Conservation (phyloP, 805 yeast genomes). For the Kurtzmaniella fragi region DNA sequence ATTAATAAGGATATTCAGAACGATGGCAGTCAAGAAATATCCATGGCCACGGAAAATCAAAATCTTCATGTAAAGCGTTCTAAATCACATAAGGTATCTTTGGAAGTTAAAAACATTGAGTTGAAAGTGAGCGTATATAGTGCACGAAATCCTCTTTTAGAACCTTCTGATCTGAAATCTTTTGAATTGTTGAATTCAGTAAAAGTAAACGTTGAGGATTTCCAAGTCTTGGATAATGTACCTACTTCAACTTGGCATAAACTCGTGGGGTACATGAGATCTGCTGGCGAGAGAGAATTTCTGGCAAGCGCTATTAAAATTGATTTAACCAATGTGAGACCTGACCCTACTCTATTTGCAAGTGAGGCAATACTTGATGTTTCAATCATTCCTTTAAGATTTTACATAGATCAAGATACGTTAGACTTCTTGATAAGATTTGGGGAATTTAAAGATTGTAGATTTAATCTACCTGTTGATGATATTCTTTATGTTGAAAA, state of each 20-base stretch:
- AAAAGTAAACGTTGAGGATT: constrained; percentile 44
- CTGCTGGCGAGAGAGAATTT: constrained; percentile 64
- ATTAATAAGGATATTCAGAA: constrained; percentile 45
- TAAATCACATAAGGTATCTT: constrained; percentile 48
- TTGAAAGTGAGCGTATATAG: constrained; percentile 42
- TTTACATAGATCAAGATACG: constrained; percentile 92
- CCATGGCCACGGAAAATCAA: constrained; percentile 7
- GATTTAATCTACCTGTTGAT: constrained; percentile 62
- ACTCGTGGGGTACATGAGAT: constrained; percentile 64
- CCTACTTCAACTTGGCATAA: constrained; percentile 90
- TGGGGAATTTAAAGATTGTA: constrained; percentile 68
- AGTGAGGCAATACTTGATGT: constrained; percentile 58
- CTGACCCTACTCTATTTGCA: constrained; percentile 58
- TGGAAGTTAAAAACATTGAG: constrained; percentile 53
- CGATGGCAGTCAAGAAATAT: constrained; percentile 12
- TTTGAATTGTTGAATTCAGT: constrained; percentile 47
- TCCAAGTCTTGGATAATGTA: constrained; percentile 69
- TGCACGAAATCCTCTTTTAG: constrained; percentile 43
- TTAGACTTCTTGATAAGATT: constrained; percentile 78
- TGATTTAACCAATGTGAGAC: constrained; percentile 55
- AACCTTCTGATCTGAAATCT: constrained; percentile 23
- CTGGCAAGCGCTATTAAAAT: constrained; percentile 60
- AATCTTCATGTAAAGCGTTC: constrained; percentile 65
- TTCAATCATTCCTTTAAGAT: constrained; percentile 63
- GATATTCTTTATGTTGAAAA: constrained; percentile 67